A percentile compares a stretch with the other conserved stretches of the same genome.
These are phyloP conservation scores for Gastrolobium villosum DNA, from an alignment of 306 rosid species.

Conservation along the genomic window DNA sequence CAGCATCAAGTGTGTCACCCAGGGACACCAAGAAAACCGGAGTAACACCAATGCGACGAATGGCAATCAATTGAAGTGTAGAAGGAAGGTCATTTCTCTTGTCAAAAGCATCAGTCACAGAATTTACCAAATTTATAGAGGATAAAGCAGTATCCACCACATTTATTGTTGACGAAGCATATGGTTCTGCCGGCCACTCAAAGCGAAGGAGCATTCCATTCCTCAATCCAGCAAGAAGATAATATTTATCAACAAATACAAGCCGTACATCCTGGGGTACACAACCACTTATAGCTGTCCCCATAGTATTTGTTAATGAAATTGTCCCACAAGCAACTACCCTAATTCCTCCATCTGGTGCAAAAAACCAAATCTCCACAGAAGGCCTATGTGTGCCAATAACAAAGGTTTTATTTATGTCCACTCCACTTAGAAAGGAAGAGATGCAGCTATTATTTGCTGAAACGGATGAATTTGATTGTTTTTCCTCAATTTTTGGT, in stretches of 20 bases:
- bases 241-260: constrained; percentile 78
- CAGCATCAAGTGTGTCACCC: constrained; percentile 86
- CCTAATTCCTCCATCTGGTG: constrained; percentile 63
- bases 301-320: constrained; percentile 69
- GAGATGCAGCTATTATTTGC: constrained; percentile 50
- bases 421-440: constrained; percentile 63
- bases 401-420: constrained; percentile 68
- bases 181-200: constrained; percentile 78
- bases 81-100: constrained; percentile 57
- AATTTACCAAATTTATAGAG: constrained; percentile 58
- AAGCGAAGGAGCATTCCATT: constrained; percentile 97
- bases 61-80: constrained; percentile 85
- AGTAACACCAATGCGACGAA: constrained; percentile 92
- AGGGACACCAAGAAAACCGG: constrained; percentile 95
- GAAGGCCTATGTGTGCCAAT: constrained; percentile 96
- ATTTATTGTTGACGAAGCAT: constrained; percentile 56
- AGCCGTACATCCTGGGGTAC: constrained; percentile 96
- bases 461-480: constrained; percentile 50
- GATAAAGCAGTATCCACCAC: constrained; percentile 57
- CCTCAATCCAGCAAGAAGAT: constrained; percentile 91
- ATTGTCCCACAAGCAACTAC: constrained; percentile 82
- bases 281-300: constrained; percentile 86
- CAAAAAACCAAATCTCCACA: constrained; percentile 74
- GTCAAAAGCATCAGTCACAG: constrained; percentile 50
- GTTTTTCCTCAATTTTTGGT: constrained; percentile 53